Conservation (phyloP, 2,329 filamentous ascomycete species). For the Neocucurbitaria cava region DNA sequence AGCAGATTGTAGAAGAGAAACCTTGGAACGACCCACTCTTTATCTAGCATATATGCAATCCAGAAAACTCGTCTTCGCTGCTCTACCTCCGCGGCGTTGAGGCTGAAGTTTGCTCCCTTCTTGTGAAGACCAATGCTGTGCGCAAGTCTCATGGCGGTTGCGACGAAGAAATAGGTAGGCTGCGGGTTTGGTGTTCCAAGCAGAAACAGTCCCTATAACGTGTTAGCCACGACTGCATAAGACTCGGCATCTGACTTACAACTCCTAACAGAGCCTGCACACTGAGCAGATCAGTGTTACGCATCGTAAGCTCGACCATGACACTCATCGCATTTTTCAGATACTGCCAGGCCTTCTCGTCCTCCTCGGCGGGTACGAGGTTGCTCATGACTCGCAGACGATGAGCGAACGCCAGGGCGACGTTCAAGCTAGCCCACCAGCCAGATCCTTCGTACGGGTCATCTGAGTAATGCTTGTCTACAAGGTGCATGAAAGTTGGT, state of each 20-base stretch:
- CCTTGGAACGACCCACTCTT: constrained; percentile 60
- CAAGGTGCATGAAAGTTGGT: constrained; percentile 96
- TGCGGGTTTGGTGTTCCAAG: constrained; percentile 97
- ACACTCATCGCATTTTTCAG: constrained; percentile 96
- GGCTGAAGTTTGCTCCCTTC: constrained; percentile 86
- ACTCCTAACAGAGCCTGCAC: constrained; percentile 94
- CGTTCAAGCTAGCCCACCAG: constrained; percentile 98
- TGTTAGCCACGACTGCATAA: constrained; percentile 20
- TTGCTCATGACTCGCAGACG: constrained; percentile 95
- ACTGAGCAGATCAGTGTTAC: constrained; percentile 92
- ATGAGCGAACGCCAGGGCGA: constrained; percentile 91
- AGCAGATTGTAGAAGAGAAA: constrained; percentile 13
- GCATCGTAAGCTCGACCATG: constrained; percentile 90
- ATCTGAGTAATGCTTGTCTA: constrained; percentile 89
- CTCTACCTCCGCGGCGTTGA: constrained; percentile 93
- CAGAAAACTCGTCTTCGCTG: constrained; percentile 82
- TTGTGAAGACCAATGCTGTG: constrained; percentile 97
- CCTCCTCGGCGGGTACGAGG: constrained; percentile 86
- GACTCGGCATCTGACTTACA: constrained; percentile 52
- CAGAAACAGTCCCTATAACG: constrained; percentile 75
- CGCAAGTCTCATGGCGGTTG: constrained; percentile 86
- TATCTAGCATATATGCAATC: constrained; percentile 78
- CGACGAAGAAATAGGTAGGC: constrained; percentile 88
- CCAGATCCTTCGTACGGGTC: constrained; percentile 94
- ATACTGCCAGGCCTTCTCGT: constrained; percentile 93